Evolutionary conservation across 257 asterid species (phyloP).

Genomic region (Cynanchum wilfordii): DNA sequence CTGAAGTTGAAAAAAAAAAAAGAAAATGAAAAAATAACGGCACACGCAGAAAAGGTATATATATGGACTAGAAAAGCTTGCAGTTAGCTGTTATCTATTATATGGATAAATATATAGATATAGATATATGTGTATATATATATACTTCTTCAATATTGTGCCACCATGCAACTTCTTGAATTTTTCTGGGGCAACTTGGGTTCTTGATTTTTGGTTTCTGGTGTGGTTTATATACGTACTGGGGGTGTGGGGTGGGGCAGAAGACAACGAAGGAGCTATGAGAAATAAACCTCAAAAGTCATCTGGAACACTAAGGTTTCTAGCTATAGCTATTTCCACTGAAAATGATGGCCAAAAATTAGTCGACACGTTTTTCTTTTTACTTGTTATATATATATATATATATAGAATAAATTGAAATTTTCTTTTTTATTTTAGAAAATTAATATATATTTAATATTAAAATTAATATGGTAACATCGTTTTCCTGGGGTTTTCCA

Average conservation of each 20-base stretch:
- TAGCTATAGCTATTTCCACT: not conserved
- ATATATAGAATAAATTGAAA: too few relatives aligned
- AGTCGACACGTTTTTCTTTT: too few relatives aligned
- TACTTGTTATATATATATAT: too few relatives aligned
- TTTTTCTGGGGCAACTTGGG: not conserved
- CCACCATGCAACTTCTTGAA: not conserved
- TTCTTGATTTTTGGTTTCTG: not conserved
- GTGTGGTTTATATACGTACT: not conserved
- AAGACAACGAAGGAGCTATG: too few relatives aligned
- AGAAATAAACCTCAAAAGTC: not conserved
- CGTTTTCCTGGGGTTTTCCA: too few relatives aligned
- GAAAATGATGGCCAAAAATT: too few relatives aligned
- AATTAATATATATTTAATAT: too few relatives aligned
- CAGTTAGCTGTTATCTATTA: slow-evolving; percentile 17
- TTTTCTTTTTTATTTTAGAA: too few relatives aligned
- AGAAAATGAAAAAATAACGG: not conserved
- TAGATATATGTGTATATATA: not conserved
- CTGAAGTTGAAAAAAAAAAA: not conserved
- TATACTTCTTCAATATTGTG: not conserved
- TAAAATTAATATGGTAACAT: too few relatives aligned
- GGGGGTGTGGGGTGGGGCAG: too few relatives aligned
- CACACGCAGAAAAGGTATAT: slow-evolving; percentile 1
- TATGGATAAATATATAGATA: not conserved
- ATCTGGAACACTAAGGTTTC: too few relatives aligned
- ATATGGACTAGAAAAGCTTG: not conserved